phyloP scores from a whole-genome alignment of 73 alveolate species.

The Stentor coeruleus region DNA sequence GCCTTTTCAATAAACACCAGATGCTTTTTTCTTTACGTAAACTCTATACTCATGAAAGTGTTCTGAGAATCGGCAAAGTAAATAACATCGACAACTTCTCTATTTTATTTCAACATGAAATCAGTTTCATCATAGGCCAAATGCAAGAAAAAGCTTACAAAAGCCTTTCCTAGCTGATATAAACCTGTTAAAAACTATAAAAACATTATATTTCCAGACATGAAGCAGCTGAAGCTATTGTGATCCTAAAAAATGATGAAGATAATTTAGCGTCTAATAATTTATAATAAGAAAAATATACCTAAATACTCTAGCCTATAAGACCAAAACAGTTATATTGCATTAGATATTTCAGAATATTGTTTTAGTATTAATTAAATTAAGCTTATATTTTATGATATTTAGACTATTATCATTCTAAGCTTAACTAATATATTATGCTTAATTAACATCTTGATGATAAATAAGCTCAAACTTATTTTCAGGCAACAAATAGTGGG shows the following conservation, averaged over 20 bases:
- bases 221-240: conserved; percentile 28
- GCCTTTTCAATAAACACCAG: conserved; percentile 50
- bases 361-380: not conserved
- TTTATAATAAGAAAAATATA: not conserved
- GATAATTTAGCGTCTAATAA: not conserved
- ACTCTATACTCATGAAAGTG: conserved; percentile 48
- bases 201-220: conserved; percentile 20
- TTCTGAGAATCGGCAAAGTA: conserved; percentile 44
- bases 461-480: conserved; percentile 30
- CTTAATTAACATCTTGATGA: not conserved
- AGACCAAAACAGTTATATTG: not conserved
- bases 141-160: conserved; percentile 39
- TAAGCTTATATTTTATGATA: too few species aligned
- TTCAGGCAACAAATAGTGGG: conserved; percentile 9
- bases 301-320: not conserved
- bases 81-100: conserved; percentile 36
- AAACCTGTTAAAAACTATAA: not conserved
- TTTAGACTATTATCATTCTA: too few species aligned
- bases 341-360: conserved; percentile 15
- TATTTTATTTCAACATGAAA: conserved; percentile 61
- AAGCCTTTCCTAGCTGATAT: conserved; percentile 31
- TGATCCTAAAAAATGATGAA: not conserved
- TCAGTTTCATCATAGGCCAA: conserved; percentile 62
- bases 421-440: not conserved
- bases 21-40: conserved; percentile 65